Percentiles rank a stretch among this genome's conserved stretches.
Evolutionary conservation across 1,284 basidiomycete species (phyloP).

Genomic region (Moesziomyces globuligerus): DNA sequence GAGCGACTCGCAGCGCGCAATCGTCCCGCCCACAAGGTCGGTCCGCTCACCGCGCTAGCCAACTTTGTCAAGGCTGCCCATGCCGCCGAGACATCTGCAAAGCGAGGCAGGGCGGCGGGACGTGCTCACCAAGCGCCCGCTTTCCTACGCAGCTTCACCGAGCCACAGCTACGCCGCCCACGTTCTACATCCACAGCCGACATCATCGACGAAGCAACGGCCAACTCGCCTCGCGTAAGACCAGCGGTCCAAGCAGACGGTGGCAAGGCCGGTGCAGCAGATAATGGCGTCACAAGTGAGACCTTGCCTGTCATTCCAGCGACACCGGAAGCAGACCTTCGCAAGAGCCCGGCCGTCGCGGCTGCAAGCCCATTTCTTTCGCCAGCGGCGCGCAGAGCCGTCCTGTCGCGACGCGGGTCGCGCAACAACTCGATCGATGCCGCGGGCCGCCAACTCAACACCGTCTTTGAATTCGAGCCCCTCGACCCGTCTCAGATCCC

Average conservation of each 20-base stretch:
- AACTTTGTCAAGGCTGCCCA: constrained; percentile 66
- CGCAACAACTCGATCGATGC: constrained; percentile 30
- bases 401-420: constrained; percentile 30
- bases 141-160: constrained; percentile 34
- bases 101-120: constrained; percentile 7
- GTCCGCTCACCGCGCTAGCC: constrained; percentile 56
- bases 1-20: constrained; percentile 58
- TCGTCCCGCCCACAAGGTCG: constrained; percentile 61
- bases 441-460: constrained; percentile 37
- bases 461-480: constrained; percentile 35
- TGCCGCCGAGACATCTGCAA: constrained; percentile 52
- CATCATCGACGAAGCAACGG: not conserved
- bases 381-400: constrained; percentile 14
- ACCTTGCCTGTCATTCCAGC: not conserved
- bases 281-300: not conserved
- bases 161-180: constrained; percentile 6
- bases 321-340: constrained; percentile 6
- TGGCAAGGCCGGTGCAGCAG: not conserved
- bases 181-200: constrained; percentile 12
- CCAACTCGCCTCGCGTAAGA: constrained; percentile 1
- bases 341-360: constrained; percentile 21
- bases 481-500: constrained; percentile 38
- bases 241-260: not conserved
- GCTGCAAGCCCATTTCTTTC: constrained; percentile 29
- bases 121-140: constrained; percentile 15